Evolutionary conservation across 2,329 filamentous ascomycete genomes (phyloP).

Genomic region (Aspergillus clavatus): DNA sequence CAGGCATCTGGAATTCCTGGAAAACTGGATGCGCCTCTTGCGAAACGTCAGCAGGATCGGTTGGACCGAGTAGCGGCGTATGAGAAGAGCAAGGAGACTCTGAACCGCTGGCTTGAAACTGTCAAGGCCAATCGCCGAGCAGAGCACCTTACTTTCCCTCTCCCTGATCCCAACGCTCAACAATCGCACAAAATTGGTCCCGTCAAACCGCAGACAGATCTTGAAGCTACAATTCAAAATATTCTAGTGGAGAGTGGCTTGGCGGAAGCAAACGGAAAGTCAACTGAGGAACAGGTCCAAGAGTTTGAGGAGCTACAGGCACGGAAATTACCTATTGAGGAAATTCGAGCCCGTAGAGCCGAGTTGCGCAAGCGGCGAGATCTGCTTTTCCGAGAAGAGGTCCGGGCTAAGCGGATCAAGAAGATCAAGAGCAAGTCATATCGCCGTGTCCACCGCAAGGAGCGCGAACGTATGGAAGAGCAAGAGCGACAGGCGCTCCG

Average conservation of each 20-base stretch:
- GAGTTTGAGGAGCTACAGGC: slow-evolving; percentile 66
- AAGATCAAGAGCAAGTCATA: slow-evolving; percentile 99
- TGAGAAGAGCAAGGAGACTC: slow-evolving; percentile 83
- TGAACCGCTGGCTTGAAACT: slow-evolving; percentile 89
- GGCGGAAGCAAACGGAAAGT: slow-evolving; percentile 52
- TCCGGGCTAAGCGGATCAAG: slow-evolving; percentile 86
- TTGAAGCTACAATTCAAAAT: slow-evolving; percentile 78
- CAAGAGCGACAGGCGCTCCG: slow-evolving; percentile 54
- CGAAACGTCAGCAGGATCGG: slow-evolving; percentile 79
- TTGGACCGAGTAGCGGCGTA: slow-evolving; percentile 79
- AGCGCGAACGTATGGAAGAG: slow-evolving; percentile 56
- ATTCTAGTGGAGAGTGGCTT: slow-evolving; percentile 90
- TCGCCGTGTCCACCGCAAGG: slow-evolving; percentile 83
- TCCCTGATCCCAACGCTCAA: slow-evolving; percentile 65
- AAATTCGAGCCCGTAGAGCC: slow-evolving; percentile 66
- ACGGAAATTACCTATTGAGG: slow-evolving; percentile 67
- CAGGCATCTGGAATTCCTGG: slow-evolving; percentile 54
- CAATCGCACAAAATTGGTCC: slow-evolving; percentile 51
- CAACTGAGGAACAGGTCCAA: slow-evolving; percentile 60
- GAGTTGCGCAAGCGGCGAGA: slow-evolving; percentile 78
- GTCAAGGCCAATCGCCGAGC: slow-evolving; percentile 90
- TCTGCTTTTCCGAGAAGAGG: slow-evolving; percentile 80
- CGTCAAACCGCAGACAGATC: slow-evolving; percentile 66
- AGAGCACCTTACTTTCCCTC: slow-evolving; percentile 83
- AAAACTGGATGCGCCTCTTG: slow-evolving; percentile 76